Evolutionary conservation across 2,329 filamentous ascomycete species (phyloP).

Genomic region (Polychaeton citri): DNA sequence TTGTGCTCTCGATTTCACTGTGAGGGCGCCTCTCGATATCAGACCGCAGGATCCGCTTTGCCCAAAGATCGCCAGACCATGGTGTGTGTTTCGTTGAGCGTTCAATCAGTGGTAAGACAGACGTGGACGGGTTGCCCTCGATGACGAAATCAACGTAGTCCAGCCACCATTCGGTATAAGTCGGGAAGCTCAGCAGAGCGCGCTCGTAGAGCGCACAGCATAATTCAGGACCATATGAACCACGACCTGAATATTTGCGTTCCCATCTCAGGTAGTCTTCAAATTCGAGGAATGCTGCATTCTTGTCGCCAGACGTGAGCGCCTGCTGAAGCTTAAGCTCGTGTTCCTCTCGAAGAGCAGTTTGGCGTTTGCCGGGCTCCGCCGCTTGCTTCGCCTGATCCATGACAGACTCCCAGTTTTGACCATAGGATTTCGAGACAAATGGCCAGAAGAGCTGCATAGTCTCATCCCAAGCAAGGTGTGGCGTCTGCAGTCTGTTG

Average conservation of each 20-base stretch:
- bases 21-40: constrained; percentile 69
- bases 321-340: constrained; percentile 54
- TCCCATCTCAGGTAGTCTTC: constrained; percentile 79
- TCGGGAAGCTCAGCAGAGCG: constrained; percentile 59
- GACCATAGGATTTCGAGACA: constrained; percentile 49
- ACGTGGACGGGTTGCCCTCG: constrained; percentile 26
- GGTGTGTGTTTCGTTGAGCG: constrained; percentile 82
- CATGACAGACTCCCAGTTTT: constrained; percentile 64
- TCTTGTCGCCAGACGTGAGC: constrained; percentile 40
- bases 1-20: constrained; percentile 72
- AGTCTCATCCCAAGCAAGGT: constrained; percentile 62
- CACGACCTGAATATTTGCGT: constrained; percentile 35
- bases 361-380: constrained; percentile 49
- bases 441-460: constrained; percentile 64
- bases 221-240: constrained; percentile 37
- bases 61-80: constrained; percentile 86
- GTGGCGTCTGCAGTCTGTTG: constrained; percentile 58
- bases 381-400: constrained; percentile 51
- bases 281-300: constrained; percentile 41
- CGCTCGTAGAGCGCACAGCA: constrained; percentile 60
- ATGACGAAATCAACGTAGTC: constrained; percentile 67
- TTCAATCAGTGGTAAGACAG: constrained; percentile 57
- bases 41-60: constrained; percentile 70
- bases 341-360: constrained; percentile 44
- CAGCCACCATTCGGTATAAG: constrained; percentile 65